These are phyloP conservation scores for Phaeosphaeria sp. DNA, from an alignment of 2,329 filamentous ascomycete genomes.

Conservation along the genomic window DNA sequence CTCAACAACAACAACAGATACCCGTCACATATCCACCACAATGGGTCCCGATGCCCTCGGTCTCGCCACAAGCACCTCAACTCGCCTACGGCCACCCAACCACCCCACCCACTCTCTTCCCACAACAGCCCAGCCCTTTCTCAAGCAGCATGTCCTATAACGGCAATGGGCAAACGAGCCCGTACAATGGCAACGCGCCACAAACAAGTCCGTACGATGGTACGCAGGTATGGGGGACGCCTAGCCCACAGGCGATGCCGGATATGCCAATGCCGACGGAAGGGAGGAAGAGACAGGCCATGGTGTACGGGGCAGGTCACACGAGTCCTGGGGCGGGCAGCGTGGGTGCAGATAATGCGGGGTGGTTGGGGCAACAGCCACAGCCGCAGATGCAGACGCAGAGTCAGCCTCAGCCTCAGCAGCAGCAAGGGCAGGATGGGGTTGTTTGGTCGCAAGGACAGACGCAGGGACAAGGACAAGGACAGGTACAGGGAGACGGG, in stretches of 20 bases:
- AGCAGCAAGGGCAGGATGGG: not conserved
- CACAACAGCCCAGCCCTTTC: constrained; percentile 30
- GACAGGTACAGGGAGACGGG: not conserved
- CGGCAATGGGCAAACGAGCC: not conserved
- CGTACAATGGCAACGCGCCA: too few species aligned
- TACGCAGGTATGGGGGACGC: constrained; percentile 29
- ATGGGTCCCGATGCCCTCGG: constrained; percentile 33
- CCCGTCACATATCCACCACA: constrained; percentile 27
- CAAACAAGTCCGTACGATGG: too few species aligned
- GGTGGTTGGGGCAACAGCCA: not conserved
- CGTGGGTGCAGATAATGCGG: not conserved
- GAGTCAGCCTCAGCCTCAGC: too few species aligned
- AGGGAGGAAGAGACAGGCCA: constrained; percentile 37
- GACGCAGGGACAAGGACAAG: not conserved
- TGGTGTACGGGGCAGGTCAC: constrained; percentile 36
- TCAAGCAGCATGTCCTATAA: constrained; percentile 21
- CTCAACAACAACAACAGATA: not conserved
- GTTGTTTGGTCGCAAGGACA: too few species aligned
- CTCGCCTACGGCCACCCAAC: constrained; percentile 35
- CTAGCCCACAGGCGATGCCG: constrained; percentile 35
- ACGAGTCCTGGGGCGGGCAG: constrained; percentile 11
- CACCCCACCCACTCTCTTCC: constrained; percentile 38
- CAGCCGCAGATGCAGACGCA: not conserved
- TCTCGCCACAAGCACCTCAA: constrained; percentile 31
- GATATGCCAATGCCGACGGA: constrained; percentile 42